phyloP scores from a whole-genome alignment of 192 early-diverging fungal genomes.

The Jimgerdemannia lactiflua region DNA sequence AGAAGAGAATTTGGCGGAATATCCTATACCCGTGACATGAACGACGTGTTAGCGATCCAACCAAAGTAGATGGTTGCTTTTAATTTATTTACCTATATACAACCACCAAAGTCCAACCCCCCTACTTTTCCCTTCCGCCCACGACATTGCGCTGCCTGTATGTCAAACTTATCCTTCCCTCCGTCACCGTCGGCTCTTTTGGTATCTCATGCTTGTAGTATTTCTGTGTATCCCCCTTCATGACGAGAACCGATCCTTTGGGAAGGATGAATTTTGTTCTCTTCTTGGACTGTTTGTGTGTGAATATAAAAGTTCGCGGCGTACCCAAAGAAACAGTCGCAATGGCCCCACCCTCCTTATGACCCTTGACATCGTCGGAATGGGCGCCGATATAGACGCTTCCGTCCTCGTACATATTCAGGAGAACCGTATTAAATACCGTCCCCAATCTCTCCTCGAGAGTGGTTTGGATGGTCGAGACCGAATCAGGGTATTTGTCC shows the following conservation, averaged over 20 bases:
- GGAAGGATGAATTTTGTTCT: background rate
- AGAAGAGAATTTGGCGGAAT: too few species aligned
- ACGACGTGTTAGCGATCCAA: too few species aligned
- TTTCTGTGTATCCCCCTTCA: background rate
- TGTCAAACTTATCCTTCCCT: background rate
- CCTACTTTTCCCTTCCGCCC: too few species aligned
- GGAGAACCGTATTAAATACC: background rate
- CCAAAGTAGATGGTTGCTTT: too few species aligned
- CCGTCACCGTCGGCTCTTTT: background rate
- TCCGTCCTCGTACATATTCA: background rate
- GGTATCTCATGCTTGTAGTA: background rate
- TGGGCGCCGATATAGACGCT: background rate
- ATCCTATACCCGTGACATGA: too few species aligned
- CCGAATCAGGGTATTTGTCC: background rate
- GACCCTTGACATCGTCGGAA: background rate
- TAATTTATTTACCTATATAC: too few species aligned
- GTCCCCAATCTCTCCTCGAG: too few species aligned
- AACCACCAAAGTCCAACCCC: too few species aligned
- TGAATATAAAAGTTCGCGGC: background rate
- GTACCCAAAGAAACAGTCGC: background rate
- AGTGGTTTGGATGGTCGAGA: too few species aligned
- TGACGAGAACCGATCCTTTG: background rate
- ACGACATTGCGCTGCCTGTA: background rate
- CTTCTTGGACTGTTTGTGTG: background rate
- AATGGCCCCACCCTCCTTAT: background rate